Evolutionary conservation across 2,329 filamentous ascomycete species (phyloP).

Genomic region (Paecilomyces niveus): DNA sequence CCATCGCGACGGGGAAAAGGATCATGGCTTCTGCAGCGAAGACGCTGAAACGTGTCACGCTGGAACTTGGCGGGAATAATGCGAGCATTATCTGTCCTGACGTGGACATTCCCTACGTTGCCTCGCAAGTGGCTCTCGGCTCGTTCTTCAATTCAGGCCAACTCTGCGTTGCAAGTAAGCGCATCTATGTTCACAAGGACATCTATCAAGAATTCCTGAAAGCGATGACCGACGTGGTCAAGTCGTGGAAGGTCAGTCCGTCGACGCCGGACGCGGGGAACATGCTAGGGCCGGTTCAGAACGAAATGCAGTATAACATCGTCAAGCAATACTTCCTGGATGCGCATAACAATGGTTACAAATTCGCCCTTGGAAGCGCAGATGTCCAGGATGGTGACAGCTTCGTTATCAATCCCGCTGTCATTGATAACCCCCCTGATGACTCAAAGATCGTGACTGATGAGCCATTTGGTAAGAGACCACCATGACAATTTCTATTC

Average conservation of each 20-base stretch:
- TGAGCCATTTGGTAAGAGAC: slow-evolving; percentile 47
- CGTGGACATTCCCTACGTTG: slow-evolving; percentile 36
- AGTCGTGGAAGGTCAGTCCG: slow-evolving; percentile 14
- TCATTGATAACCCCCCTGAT: slow-evolving; percentile 49
- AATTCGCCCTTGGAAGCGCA: slow-evolving; percentile 43
- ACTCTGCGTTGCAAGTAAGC: slow-evolving; percentile 47
- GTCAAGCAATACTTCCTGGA: slow-evolving; percentile 50
- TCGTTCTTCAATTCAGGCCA: slow-evolving; percentile 51
- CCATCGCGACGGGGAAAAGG: slow-evolving; percentile 43
- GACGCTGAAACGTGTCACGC: slow-evolving; percentile 48
- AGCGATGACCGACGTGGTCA: slow-evolving; percentile 37
- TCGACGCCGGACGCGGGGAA: slow-evolving; percentile 28
- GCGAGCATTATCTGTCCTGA: slow-evolving; percentile 49
- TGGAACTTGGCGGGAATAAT: slow-evolving; percentile 51
- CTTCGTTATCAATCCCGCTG: slow-evolving; percentile 50
- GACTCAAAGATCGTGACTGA: slow-evolving; percentile 46
- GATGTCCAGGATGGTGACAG: slow-evolving; percentile 33
- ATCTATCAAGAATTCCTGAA: slow-evolving; percentile 45
- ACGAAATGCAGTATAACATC: slow-evolving; percentile 53
- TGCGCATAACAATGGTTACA: slow-evolving; percentile 45
- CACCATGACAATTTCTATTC: neutral
- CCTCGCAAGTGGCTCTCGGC: slow-evolving; percentile 34
- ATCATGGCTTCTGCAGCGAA: slow-evolving; percentile 45
- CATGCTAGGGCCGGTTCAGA: slow-evolving; percentile 55
- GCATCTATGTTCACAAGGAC: slow-evolving; percentile 51